phyloP scores from a whole-genome alignment of 352 stramenopile genomes.

The Plasmopara halstedii region DNA sequence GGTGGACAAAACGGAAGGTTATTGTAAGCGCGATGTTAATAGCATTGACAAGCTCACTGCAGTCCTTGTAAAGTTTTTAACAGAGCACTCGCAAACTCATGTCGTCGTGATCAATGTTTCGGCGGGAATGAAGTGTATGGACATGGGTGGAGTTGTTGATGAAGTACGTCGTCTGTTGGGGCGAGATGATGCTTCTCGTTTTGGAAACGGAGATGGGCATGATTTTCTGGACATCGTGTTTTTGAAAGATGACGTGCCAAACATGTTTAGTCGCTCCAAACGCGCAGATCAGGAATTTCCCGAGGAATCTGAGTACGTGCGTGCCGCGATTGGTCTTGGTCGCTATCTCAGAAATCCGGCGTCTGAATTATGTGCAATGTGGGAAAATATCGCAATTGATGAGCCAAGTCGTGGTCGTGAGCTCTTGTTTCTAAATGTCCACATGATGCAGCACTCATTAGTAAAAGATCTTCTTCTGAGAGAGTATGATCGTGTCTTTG shows the following conservation, averaged over 20 bases:
- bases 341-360: constrained; percentile 80
- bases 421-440: constrained; percentile 79
- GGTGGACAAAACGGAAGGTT: constrained; percentile 80
- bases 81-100: constrained; percentile 72
- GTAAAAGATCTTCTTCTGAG: constrained; percentile 80
- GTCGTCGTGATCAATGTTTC: constrained; percentile 86
- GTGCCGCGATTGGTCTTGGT: constrained; percentile 65
- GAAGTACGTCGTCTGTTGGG: constrained; percentile 68
- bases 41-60: constrained; percentile 69
- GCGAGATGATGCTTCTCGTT: constrained; percentile 57
- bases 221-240: constrained; percentile 86
- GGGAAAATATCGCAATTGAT: constrained; percentile 73
- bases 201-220: constrained; percentile 65
- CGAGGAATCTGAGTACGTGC: constrained; percentile 75
- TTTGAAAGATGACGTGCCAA: constrained; percentile 82
- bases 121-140: constrained; percentile 85
- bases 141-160: constrained; percentile 84
- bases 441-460: constrained; percentile 80
- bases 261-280: constrained; percentile 84
- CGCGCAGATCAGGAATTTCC: constrained; percentile 77
- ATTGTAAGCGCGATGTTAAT: constrained; percentile 68
- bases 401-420: constrained; percentile 74
- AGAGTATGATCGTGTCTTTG: constrained; percentile 83
- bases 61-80: constrained; percentile 74
- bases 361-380: constrained; percentile 81